Base-by-base conservation (phyloP, 2,329 filamentous ascomycete species). In the Teratosphaeriaceae sp. region DNA sequence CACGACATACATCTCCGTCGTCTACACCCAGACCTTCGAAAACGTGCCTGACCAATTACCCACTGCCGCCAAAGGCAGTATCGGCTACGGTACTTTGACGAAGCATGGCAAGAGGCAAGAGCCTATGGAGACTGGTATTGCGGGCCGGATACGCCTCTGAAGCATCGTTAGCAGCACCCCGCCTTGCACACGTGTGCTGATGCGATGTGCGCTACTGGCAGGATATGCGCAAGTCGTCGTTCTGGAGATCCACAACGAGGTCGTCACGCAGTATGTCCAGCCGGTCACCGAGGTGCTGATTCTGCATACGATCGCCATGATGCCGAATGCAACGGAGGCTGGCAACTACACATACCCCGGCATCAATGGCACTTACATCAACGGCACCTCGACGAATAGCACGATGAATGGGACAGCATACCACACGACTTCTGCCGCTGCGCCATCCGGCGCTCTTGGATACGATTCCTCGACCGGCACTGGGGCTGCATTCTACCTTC, bases 21-120 rank as follows among this genome's bases (percentile, higher is more conserved):
- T 54, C 40, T 62, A 59, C 50, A 60, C 59, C 1, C 60, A 63
- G 33, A 55, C 52, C 8, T 62, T 62, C 44, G 49, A 49, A 7
- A 31, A 41, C 11, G 51, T 60, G 1, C 59, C 58, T 9, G 54
- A 57, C 27, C 58, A 62, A 40, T 46, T 44, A 39, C 48, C 55
- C 8, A 49, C 45, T 2, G 50, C 60, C 0, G 48, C 44, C 19
- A 31, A 33, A 12, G 60, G 60, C 16, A 13, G 23, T 2, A 59
- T 63, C 27, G 60, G 60, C 29, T 38, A 53, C 18, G 60, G 60
- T 13, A 60, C 52, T 1, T 33, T 54, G 20, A 47, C 35, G 26
- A 44, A 46, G 38, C 37, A 42, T 19, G 26, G 42, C 36, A 36
- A 43, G 20, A 22, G 38, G 21, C 31, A 46, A 18, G 37, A n/a